These are phyloP conservation scores for Heterobasidion occidentale DNA, from an alignment of 1,284 basidiomycete species.

Conservation along the genomic window DNA sequence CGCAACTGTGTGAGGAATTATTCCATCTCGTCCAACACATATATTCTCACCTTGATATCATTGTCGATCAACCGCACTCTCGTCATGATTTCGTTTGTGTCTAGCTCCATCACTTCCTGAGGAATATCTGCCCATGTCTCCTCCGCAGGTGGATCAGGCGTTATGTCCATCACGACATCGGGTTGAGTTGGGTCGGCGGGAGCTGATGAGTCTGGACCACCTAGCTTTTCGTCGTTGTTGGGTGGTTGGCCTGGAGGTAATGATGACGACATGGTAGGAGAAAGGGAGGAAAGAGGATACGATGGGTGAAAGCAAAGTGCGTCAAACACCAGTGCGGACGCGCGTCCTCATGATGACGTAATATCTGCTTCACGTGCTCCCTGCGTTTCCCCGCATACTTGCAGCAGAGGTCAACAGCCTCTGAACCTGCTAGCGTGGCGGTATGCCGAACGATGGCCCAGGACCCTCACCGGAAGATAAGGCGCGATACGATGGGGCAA, in stretches of 20 bases:
- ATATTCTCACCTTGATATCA: slow-evolving; percentile 72
- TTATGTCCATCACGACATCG: slow-evolving; percentile 60
- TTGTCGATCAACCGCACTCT: slow-evolving; percentile 90
- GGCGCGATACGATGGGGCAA: slow-evolving; percentile 57
- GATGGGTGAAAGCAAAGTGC: not conserved
- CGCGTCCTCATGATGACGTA: slow-evolving; percentile 7
- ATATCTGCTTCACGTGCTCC: not conserved
- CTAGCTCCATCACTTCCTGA: slow-evolving; percentile 65
- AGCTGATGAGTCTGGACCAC: slow-evolving; percentile 34
- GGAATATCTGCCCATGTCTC: slow-evolving; percentile 83
- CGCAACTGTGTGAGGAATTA: not conserved
- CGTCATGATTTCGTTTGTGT: slow-evolving; percentile 79
- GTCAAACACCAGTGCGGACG: slow-evolving; percentile 4
- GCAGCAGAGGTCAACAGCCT: not conserved
- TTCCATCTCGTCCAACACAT: not conserved
- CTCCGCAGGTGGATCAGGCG: slow-evolving; percentile 58
- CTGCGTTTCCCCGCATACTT: not conserved
- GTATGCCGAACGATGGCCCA: slow-evolving; percentile 19
- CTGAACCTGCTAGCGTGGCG: too few species aligned
- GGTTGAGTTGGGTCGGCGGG: slow-evolving; percentile 25
- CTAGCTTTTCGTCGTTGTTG: slow-evolving; percentile 36
- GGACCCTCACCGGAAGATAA: slow-evolving; percentile 51
- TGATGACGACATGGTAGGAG: slow-evolving; percentile 51
- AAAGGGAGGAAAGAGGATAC: slow-evolving; percentile 9
- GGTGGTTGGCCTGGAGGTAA: slow-evolving; percentile 50